These are phyloP conservation scores for Meripilus lineatus DNA, from an alignment of 1,284 basidiomycete species.

Conservation along the genomic window DNA sequence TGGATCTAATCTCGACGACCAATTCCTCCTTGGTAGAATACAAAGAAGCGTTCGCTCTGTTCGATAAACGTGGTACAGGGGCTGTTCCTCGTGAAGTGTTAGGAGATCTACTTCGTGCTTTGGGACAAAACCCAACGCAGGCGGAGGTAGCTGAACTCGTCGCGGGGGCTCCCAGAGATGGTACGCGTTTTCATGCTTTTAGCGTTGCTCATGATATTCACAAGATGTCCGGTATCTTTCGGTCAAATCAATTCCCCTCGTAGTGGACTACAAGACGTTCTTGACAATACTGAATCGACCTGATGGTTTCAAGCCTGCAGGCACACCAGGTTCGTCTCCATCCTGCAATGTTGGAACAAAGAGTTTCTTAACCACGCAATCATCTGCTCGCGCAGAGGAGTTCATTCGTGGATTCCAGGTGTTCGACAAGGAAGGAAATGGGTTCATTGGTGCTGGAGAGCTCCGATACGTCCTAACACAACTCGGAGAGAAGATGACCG, in stretches of 20 bases:
- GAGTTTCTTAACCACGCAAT: too few species aligned
- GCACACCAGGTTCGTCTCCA: conserved; percentile 69
- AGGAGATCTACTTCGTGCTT: conserved; percentile 91
- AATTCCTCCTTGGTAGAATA: conserved; percentile 54
- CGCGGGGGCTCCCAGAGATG: conserved; percentile 67
- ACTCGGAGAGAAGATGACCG: conserved; percentile 95
- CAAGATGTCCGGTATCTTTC: neutral
- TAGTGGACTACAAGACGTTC: conserved; percentile 90
- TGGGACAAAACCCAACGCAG: conserved; percentile 98
- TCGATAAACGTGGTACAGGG: conserved; percentile 95
- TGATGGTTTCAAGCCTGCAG: conserved; percentile 95
- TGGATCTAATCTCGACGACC: conserved; percentile 1
- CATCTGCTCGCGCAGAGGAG: conserved; percentile 91
- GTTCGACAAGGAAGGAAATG: conserved; percentile 97
- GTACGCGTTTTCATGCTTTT: conserved; percentile 34
- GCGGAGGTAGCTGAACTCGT: conserved; percentile 89
- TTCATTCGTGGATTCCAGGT: conserved; percentile 99
- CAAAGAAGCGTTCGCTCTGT: conserved; percentile 96
- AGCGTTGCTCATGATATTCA: conserved; percentile 12
- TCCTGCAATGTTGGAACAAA: too few species aligned
- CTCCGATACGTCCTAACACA: conserved; percentile 94
- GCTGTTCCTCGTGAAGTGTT: conserved; percentile 84
- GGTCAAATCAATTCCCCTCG: neutral
- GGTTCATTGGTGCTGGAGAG: conserved; percentile 91
- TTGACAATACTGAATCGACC: conserved; percentile 90